These are phyloP conservation scores for Candida morakotiae DNA, from an alignment of 805 yeast genomes.

Conservation along the genomic window DNA sequence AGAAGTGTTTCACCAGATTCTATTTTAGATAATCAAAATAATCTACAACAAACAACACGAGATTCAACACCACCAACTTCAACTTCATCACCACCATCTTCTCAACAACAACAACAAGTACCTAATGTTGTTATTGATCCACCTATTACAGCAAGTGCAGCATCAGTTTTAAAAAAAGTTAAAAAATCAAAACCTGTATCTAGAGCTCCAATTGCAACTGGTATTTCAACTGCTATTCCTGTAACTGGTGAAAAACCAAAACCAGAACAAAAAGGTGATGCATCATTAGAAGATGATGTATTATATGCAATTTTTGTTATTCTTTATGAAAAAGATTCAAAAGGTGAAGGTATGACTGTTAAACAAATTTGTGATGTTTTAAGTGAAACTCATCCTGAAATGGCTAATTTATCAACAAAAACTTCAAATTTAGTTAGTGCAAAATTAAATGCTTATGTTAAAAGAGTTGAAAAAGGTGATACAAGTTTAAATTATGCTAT, in stretches of 20 bases:
- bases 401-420: constrained; percentile 76
- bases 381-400: constrained; percentile 72
- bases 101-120: constrained; percentile 3
- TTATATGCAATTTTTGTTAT: constrained; percentile 71
- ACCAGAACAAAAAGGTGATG: constrained; percentile 60
- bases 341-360: constrained; percentile 82
- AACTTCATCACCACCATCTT: constrained; percentile 10
- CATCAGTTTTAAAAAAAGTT: constrained; percentile 10
- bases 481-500: constrained; percentile 66
- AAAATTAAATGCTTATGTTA: constrained; percentile 78
- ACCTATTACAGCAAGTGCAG: constrained; percentile 8
- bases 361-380: constrained; percentile 79
- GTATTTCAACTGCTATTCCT: constrained; percentile 75
- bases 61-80: constrained; percentile 29
- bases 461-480: constrained; percentile 82
- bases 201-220: constrained; percentile 59
- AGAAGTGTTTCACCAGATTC: constrained; percentile 43
- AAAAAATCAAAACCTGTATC: constrained; percentile 35
- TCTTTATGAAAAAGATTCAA: constrained; percentile 62
- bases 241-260: constrained; percentile 68
- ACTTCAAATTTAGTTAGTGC: constrained; percentile 80
- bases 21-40: constrained; percentile 27
- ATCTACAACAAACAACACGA: constrained; percentile 11
- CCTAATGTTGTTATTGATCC: constrained; percentile 1
- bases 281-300: constrained; percentile 70